phyloP scores from a whole-genome alignment of 495 filamentous ascomycete species.

The Hypomontagnella monticulosa region DNA sequence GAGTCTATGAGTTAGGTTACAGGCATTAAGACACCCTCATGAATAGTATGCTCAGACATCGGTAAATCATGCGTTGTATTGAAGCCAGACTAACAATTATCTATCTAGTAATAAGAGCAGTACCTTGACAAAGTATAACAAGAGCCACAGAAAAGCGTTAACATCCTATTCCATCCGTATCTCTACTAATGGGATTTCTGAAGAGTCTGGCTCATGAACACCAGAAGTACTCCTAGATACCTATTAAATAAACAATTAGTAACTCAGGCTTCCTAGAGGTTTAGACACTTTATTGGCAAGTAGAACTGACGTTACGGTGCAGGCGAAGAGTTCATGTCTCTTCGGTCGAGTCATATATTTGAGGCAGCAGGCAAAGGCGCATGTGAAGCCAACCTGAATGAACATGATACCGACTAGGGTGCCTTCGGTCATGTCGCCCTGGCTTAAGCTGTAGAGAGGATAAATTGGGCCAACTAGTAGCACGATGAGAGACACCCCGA shows the following conservation, averaged over 20 bases:
- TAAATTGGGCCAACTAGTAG: constrained; percentile 23
- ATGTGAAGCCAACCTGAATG: constrained; percentile 14
- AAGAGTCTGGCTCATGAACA: constrained; percentile 30
- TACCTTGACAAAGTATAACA: neutral
- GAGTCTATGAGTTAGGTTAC: no score
- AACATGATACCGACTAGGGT: constrained; percentile 24
- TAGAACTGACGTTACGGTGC: constrained; percentile 22
- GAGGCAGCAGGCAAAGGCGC: constrained; percentile 18
- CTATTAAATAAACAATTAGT: constrained; percentile 1
- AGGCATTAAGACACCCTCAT: no score
- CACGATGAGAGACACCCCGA: neutral
- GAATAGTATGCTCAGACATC: no score
- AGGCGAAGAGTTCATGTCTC: constrained; percentile 28
- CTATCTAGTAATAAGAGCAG: no score
- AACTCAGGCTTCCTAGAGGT: neutral
- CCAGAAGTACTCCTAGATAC: constrained; percentile 20
- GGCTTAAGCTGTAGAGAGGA: constrained; percentile 21
- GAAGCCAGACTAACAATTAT: no score
- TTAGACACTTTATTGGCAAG: neutral
- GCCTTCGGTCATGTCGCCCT: constrained; percentile 11
- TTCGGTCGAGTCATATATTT: constrained; percentile 13
- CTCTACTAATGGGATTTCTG: neutral
- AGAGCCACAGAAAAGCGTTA: no score
- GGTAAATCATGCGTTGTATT: no score
- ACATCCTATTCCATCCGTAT: neutral